phyloP scores from a whole-genome alignment of 1,284 basidiomycete genomes.

The Naganishia liquefaciens region DNA sequence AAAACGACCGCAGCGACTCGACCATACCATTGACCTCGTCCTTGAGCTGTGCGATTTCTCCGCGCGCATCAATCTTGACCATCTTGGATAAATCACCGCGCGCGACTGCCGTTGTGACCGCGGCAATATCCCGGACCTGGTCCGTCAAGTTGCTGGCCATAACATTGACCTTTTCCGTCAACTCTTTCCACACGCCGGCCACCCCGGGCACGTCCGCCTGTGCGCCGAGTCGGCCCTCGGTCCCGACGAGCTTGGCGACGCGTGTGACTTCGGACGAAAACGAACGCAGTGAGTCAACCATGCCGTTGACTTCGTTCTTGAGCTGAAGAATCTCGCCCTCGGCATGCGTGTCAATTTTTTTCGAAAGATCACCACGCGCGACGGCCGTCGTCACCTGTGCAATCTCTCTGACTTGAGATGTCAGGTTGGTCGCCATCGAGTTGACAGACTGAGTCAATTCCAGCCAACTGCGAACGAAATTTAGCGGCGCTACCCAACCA shows the following conservation, averaged over 20 bases:
- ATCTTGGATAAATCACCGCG: conserved; percentile 74
- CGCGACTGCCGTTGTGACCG: conserved; percentile 87
- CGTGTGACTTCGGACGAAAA: conserved; percentile 70
- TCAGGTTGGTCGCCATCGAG: conserved; percentile 63
- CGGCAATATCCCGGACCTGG: conserved; percentile 92
- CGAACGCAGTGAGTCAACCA: conserved; percentile 39
- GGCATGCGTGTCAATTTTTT: conserved; percentile 91
- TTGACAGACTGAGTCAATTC: conserved; percentile 16
- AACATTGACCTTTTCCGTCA: conserved; percentile 78
- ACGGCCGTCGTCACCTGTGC: conserved; percentile 97
- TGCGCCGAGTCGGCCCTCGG: conserved; percentile 92
- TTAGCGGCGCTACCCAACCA: not conserved
- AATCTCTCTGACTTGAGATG: conserved; percentile 95
- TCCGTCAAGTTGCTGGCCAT: conserved; percentile 68
- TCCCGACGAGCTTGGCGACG: conserved; percentile 88
- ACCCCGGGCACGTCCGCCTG: conserved; percentile 85
- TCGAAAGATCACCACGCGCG: conserved; percentile 83
- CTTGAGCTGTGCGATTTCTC: conserved; percentile 93
- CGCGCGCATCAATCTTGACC: conserved; percentile 85
- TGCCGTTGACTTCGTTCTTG: conserved; percentile 61
- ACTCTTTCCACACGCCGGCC: conserved; percentile 81
- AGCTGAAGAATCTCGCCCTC: conserved; percentile 96
- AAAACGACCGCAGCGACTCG: conserved; percentile 49
- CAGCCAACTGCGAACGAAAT: not conserved
- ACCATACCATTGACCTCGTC: conserved; percentile 57